Conservation (phyloP, 1,139 yeast genomes). For the Meyerozyma carpophila region DNA sequence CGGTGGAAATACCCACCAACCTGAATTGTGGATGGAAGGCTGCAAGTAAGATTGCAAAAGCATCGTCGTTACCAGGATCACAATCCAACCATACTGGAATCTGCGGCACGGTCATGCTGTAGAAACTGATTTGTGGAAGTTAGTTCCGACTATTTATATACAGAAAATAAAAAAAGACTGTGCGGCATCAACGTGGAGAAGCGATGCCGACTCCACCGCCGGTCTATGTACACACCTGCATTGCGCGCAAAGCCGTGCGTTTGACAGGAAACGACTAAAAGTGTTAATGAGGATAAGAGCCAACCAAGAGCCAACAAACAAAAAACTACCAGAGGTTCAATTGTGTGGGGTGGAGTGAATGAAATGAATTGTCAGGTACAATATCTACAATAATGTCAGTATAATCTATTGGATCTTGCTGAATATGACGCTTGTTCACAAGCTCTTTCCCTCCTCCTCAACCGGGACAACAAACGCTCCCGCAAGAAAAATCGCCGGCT, state of each 20-base stretch:
- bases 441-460: constrained; percentile 31
- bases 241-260: not conserved
- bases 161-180: not conserved
- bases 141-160: not conserved
- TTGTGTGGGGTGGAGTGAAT: too few relatives aligned
- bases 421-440: too few relatives aligned
- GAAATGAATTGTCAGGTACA: too few relatives aligned
- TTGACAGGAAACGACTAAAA: not conserved
- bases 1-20: constrained; percentile 72
- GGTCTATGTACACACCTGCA: not conserved
- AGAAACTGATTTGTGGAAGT: not conserved
- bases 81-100: constrained; percentile 87
- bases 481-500: constrained; percentile 79
- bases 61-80: constrained; percentile 91
- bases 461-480: constrained; percentile 77
- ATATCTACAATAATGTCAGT: too few relatives aligned
- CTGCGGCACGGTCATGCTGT: constrained; percentile 13
- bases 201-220: not conserved
- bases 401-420: too few relatives aligned
- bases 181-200: not conserved
- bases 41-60: constrained; percentile 66
- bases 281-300: too few relatives aligned
- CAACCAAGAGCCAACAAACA: too few relatives aligned
- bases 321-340: too few relatives aligned
- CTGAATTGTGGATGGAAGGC: constrained; percentile 54